Evolutionary conservation across 1,284 basidiomycete genomes (phyloP), one percentile per base, ranked within the genome.

Genomic region (Lignosus rhinocerotis): DNA sequence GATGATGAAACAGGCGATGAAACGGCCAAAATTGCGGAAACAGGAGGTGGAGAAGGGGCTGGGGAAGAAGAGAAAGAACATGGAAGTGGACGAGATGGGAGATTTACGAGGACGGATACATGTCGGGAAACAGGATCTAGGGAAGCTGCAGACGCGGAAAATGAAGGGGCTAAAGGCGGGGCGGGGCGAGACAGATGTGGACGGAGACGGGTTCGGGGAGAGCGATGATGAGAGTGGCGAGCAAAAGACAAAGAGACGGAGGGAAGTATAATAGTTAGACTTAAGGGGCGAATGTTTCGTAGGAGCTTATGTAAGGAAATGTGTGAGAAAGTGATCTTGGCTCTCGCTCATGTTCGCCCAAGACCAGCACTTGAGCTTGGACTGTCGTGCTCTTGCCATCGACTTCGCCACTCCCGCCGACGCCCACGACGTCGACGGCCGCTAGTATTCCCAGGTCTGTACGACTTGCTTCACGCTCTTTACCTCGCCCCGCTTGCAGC

Each of bases 31-130:
- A 80, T 69, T 97, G 62, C 90, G 89, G 75, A 93, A 94, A 78
- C 82, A 82, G 65, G 91, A 94, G 47, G 76, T 94, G 48, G 93
- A 93, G 77, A 88, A 83, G 72, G 94, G 94, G 0, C 72, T 93
- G n/a, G 93, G 92, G 41, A 93, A 93, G 82, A 95, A 93, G 83
- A 85, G 84, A 75, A 95, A 94, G 85, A 98, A 98, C 74, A 74
- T 96, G 73, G 94, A 97, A 78, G 93, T 95, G 63, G 96, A 99
- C 78, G 94, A 94, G 74, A 98, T 98, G 96, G 96, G 96, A 58
- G 94, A 99, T 75, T 76, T 96, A 75, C 84, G 96, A 64, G 96
- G 96, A 48, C 81, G 88, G 60, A 85, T 99, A 53, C 96, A 98
- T 74, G 75, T 99, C 48, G 93, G 80, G 57, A 92, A 87, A 74